A percentile compares a stretch with the other conserved stretches of the same genome.
These are phyloP conservation scores for Tanozyma kutaoensis DNA, from an alignment of 805 yeast species.

Conservation along the genomic window DNA sequence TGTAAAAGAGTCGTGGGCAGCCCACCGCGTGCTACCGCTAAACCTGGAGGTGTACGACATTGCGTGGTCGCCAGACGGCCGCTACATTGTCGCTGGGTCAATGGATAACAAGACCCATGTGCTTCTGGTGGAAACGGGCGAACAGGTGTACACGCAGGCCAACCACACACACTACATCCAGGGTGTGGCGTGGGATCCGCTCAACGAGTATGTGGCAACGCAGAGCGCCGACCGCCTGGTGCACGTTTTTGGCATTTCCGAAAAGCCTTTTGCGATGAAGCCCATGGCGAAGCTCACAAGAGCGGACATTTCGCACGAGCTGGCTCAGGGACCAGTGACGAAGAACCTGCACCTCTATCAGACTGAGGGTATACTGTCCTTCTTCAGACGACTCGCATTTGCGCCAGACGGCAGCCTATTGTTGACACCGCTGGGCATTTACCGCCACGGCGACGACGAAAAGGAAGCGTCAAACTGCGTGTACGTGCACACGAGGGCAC, in stretches of 20 bases:
- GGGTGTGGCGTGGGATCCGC: constrained; percentile 95
- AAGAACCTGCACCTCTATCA: constrained; percentile 36
- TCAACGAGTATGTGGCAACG: constrained; percentile 61
- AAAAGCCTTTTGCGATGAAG: too few species aligned
- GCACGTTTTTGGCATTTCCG: constrained; percentile 34
- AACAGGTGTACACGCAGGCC: constrained; percentile 41
- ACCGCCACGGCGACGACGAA: constrained; percentile 14
- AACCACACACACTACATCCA: constrained; percentile 88
- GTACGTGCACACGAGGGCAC: constrained; percentile 62
- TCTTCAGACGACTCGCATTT: constrained; percentile 74
- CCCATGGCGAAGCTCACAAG: too few species aligned
- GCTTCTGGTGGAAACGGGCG: constrained; percentile 44
- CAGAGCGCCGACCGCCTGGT: constrained; percentile 86
- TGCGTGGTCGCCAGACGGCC: constrained; percentile 83
- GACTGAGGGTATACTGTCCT: constrained; percentile 79
- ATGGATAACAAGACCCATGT: constrained; percentile 80
- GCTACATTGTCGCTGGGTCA: constrained; percentile 71
- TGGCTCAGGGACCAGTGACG: too few species aligned
- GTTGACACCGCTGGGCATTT: constrained; percentile 61
- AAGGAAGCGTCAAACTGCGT: constrained; percentile 55
- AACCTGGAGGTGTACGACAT: constrained; percentile 75
- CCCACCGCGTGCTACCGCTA: constrained; percentile 8
- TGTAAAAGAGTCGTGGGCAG: constrained; percentile 63
- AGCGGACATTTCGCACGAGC: too few species aligned
- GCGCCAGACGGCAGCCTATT: constrained; percentile 84